Percentiles rank a stretch among this genome's conserved stretches.
These are phyloP conservation scores for Fistulinella cinereoalba DNA, from an alignment of 1,284 basidiomycete genomes.

Conservation along the genomic window DNA sequence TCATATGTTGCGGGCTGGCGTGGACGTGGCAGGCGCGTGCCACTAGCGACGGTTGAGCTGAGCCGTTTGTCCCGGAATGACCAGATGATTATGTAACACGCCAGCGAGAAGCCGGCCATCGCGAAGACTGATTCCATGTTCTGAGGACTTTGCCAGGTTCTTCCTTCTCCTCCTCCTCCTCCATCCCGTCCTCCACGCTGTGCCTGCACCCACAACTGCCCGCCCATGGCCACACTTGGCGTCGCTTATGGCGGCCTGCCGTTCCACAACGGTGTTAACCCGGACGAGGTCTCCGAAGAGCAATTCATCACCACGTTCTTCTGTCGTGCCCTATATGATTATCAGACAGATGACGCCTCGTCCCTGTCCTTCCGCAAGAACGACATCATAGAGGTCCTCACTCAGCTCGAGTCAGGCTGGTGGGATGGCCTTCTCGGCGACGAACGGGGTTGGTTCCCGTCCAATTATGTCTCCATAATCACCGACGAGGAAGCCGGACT, in stretches of 20 bases:
- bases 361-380: constrained; percentile 85
- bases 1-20: too few species aligned
- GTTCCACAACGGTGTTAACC: constrained; percentile 23
- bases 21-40: constrained; percentile 15
- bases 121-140: constrained; percentile 15
- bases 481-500: constrained; percentile 77
- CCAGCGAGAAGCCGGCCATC: constrained; percentile 8
- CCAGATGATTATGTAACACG: constrained; percentile 24
- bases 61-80: constrained; percentile 8
- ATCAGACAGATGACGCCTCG: constrained; percentile 82
- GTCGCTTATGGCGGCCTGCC: constrained; percentile 21
- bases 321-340: constrained; percentile 92
- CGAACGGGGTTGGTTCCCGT: constrained; percentile 96
- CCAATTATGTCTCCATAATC: constrained; percentile 87
- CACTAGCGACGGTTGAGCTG: constrained; percentile 15
- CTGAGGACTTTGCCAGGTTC: constrained; percentile 11
- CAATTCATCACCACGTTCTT: constrained; percentile 71
- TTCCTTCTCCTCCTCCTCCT: constrained; percentile 10
- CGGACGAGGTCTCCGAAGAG: constrained; percentile 45
- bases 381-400: constrained; percentile 93
- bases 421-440: constrained; percentile 95
- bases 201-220: neutral
- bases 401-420: constrained; percentile 92
- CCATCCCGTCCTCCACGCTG: constrained; percentile 5
- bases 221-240: constrained; percentile 27